These are phyloP conservation scores for Cyberlindnera mrakii DNA, from an alignment of 805 yeast genomes.

Conservation along the genomic window DNA sequence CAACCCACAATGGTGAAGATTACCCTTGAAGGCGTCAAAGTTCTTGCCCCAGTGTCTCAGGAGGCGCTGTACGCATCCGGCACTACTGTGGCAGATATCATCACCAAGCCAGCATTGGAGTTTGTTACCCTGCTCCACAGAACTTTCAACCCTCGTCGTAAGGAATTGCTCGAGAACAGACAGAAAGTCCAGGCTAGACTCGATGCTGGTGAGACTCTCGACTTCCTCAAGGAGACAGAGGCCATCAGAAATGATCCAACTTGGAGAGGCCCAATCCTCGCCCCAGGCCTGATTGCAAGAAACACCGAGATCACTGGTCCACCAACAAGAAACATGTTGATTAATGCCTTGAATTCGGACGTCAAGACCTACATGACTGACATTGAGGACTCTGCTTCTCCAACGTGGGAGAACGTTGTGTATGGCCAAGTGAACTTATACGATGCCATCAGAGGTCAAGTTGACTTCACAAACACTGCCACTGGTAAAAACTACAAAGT, in stretches of 20 bases:
- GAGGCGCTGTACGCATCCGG: conserved; percentile 29
- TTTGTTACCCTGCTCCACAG: conserved; percentile 69
- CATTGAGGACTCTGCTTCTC: conserved; percentile 81
- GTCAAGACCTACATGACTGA: conserved; percentile 84
- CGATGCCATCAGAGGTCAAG: conserved; percentile 66
- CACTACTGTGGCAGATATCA: conserved; percentile 33
- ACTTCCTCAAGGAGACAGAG: conserved; percentile 60
- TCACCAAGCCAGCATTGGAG: conserved; percentile 44
- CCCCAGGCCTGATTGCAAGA: conserved; percentile 67
- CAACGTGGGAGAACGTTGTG: conserved; percentile 76
- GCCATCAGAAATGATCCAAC: conserved; percentile 63
- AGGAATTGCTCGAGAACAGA: conserved; percentile 54
- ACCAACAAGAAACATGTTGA: conserved; percentile 70
- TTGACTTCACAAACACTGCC: conserved; percentile 38
- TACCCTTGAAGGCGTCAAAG: conserved; percentile 28
- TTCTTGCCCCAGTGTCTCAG: conserved; percentile 28
- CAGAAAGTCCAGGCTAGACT: conserved; percentile 49
- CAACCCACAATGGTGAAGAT: conserved; percentile 14
- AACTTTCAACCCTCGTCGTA: conserved; percentile 57
- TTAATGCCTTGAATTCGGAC: conserved; percentile 71
- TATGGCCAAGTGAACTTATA: conserved; percentile 74
- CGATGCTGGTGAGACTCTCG: conserved; percentile 52
- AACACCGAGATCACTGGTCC: conserved; percentile 85
- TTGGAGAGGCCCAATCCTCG: conserved; percentile 72
- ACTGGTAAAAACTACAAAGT: conserved; percentile 21